These are phyloP conservation scores for Wickerhamomyces kurtzmanii DNA, from an alignment of 805 yeast species.

Conservation along the genomic window DNA sequence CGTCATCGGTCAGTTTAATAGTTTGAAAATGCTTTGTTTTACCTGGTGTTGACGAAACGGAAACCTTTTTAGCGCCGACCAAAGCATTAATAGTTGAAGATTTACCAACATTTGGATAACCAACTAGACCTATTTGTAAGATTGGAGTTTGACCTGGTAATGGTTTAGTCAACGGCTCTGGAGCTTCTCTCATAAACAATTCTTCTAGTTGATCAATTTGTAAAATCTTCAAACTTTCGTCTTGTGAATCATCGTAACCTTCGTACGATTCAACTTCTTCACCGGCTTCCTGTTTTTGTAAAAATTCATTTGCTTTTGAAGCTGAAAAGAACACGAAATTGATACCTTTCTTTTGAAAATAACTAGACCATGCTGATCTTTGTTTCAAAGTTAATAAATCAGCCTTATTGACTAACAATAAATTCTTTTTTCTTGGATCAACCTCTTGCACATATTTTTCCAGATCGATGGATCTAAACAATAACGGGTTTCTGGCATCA, in stretches of 20 bases:
- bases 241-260: slow-evolving; percentile 17
- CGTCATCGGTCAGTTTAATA: slow-evolving; percentile 71
- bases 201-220: slow-evolving; percentile 80
- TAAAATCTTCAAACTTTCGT: slow-evolving; percentile 55
- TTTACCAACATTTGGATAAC: slow-evolving; percentile 94
- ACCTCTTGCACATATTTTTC: slow-evolving; percentile 76
- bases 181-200: slow-evolving; percentile 68
- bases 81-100: slow-evolving; percentile 97
- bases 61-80: slow-evolving; percentile 94
- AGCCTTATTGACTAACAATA: slow-evolving; percentile 86
- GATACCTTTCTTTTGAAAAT: slow-evolving; percentile 60
- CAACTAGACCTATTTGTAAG: slow-evolving; percentile 89
- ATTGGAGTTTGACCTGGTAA: slow-evolving; percentile 50
- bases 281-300: slow-evolving; percentile 48
- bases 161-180: slow-evolving; percentile 48
- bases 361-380: slow-evolving; percentile 79
- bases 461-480: slow-evolving; percentile 82
- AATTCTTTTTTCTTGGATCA: slow-evolving; percentile 65
- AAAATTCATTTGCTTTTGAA: slow-evolving; percentile 63
- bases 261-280: slow-evolving; percentile 20
- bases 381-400: slow-evolving; percentile 75
- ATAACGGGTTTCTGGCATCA: slow-evolving; percentile 90
- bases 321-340: slow-evolving; percentile 92
- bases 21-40: slow-evolving; percentile 99
- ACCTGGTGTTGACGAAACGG: slow-evolving; percentile 98